Evolutionary conservation across 2,329 filamentous ascomycete genomes (phyloP).

Genomic region (Diaporthe longicolla): DNA sequence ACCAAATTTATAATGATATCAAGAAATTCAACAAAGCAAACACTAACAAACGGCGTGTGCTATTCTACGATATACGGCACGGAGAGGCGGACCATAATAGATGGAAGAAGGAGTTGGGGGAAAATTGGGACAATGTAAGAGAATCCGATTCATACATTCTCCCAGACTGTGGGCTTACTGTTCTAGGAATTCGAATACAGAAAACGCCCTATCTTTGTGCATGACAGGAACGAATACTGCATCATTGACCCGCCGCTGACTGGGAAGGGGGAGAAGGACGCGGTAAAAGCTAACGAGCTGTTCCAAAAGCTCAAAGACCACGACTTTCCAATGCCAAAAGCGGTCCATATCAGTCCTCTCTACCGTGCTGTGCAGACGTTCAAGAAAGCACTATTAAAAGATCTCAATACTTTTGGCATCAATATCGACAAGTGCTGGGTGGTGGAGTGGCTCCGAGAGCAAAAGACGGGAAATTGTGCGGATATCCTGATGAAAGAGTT

Average conservation of each 20-base stretch:
- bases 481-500: not conserved
- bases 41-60: not conserved
- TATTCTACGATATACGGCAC: not conserved
- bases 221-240: not conserved
- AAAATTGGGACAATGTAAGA: no score
- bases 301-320: not conserved
- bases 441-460: not conserved
- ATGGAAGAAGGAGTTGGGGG: no score
- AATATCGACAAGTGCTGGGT: not conserved
- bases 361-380: not conserved
- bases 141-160: not conserved
- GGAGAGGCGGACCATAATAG: not conserved
- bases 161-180: not conserved
- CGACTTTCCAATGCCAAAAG: not conserved
- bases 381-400: no score
- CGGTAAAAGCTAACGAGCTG: accelerated
- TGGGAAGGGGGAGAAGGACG: not conserved
- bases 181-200: not conserved
- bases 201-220: not conserved
- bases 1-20: not conserved
- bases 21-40: not conserved
- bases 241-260: not conserved
- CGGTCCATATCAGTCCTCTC: not conserved
- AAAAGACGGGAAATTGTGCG: not conserved
- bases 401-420: no score